phyloP scores from a whole-genome alignment of 768 basidiomycete species.

The Sporobolomyces roseus region DNA sequence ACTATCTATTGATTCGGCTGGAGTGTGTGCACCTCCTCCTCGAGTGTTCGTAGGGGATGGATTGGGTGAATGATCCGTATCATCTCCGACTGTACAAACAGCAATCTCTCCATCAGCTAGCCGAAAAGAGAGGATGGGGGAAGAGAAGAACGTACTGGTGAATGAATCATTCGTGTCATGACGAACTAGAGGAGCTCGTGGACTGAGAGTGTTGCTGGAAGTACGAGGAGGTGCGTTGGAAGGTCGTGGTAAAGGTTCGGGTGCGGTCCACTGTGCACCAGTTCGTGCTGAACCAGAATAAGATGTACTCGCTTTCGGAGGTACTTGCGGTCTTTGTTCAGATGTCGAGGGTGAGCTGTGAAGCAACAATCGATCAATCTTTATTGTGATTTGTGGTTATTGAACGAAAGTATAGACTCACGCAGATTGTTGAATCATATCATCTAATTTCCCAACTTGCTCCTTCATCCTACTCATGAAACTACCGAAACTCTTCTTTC shows the following conservation, averaged over 20 bases:
- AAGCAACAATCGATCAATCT: too few relatives aligned
- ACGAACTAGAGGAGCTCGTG: conserved; percentile 1
- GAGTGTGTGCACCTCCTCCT: background rate
- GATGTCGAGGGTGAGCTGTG: background rate
- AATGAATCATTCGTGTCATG: conserved; percentile 15
- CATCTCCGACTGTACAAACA: conserved; percentile 6
- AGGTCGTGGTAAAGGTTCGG: conserved; percentile 10
- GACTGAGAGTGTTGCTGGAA: background rate
- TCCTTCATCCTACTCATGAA: conserved; percentile 33
- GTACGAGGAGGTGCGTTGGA: conserved; percentile 9
- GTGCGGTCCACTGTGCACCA: background rate
- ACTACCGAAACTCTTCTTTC: conserved; percentile 28
- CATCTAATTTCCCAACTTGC: conserved; percentile 30
- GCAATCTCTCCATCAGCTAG: background rate
- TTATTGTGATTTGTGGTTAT: too few relatives aligned
- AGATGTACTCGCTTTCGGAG: background rate
- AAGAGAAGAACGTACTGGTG: conserved; percentile 1
- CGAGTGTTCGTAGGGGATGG: background rate
- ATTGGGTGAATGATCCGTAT: conserved; percentile 6
- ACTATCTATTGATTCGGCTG: conserved; percentile 4
- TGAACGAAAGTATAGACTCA: too few relatives aligned
- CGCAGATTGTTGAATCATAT: conserved; percentile 20
- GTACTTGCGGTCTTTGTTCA: conserved; percentile 1
- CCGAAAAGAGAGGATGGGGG: background rate
- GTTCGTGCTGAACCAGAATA: background rate